Percentiles rank a stretch among this genome's conserved stretches.
phyloP scores from a whole-genome alignment of 2,329 filamentous ascomycete species.

The Aspergillus sp. region DNA sequence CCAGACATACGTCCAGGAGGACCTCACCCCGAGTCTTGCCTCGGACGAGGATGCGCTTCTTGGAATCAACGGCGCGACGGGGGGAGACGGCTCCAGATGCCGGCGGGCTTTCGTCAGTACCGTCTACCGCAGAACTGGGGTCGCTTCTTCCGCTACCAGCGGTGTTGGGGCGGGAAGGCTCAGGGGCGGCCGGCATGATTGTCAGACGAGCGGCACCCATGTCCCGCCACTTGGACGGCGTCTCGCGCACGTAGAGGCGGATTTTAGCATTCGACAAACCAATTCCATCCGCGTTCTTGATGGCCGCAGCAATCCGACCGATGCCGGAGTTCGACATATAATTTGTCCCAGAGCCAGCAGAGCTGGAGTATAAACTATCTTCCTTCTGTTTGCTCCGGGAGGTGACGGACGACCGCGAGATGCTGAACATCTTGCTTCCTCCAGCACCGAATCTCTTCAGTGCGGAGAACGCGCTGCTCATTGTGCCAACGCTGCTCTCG shows the following conservation, averaged over 20 bases:
- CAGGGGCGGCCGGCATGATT: constrained; percentile 63
- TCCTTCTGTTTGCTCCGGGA: constrained; percentile 52
- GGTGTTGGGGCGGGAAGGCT: constrained; percentile 31
- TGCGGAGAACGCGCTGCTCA: constrained; percentile 75
- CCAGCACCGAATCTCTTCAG: constrained; percentile 71
- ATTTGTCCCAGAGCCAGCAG: constrained; percentile 45
- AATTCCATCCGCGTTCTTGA: constrained; percentile 60
- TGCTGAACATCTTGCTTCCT: constrained; percentile 73
- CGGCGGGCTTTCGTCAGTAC: constrained; percentile 24
- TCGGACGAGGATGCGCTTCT: constrained; percentile 82
- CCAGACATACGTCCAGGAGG: constrained; percentile 79
- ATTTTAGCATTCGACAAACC: constrained; percentile 73
- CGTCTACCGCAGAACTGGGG: constrained; percentile 21
- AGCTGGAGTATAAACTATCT: constrained; percentile 60
- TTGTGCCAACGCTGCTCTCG: constrained; percentile 71
- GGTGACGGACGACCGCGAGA: constrained; percentile 72
- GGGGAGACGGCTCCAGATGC: constrained; percentile 32
- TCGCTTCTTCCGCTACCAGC: constrained; percentile 53
- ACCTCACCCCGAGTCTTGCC: constrained; percentile 66
- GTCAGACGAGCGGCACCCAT: constrained; percentile 81
- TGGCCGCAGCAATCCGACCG: constrained; percentile 48
- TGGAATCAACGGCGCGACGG: constrained; percentile 60
- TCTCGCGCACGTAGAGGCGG: constrained; percentile 76
- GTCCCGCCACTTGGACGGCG: constrained; percentile 81
- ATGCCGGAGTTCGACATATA: constrained; percentile 59